Evolutionary conservation across 148 eudicot species (phyloP).

Genomic region (Linanthus parryae): DNA sequence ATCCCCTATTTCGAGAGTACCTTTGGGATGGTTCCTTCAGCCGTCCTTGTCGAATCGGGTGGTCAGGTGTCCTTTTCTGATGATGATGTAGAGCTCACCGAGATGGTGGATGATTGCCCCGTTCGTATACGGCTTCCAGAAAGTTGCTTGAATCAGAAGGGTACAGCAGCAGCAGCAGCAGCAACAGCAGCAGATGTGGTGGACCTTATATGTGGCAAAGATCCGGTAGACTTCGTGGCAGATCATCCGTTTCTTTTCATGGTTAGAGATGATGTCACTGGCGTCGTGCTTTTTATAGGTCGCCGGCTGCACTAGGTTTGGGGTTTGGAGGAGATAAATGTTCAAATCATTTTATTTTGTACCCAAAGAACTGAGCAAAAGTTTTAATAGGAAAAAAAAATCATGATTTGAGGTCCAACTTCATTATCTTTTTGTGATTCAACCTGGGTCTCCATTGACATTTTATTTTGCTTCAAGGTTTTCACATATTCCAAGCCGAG

Average conservation of each 20-base stretch:
- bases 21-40: conserved; percentile 5
- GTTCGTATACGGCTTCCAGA: conserved; percentile 2
- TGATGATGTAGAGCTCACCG: background rate
- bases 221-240: conserved; percentile 5
- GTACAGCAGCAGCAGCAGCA: conserved; percentile 15
- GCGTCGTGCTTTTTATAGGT: conserved; percentile 8
- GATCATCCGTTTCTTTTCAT: conserved; percentile 17
- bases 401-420: too few species aligned
- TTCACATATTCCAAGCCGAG: too few species aligned
- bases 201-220: too few species aligned
- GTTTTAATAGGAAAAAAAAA: too few species aligned
- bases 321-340: too few species aligned
- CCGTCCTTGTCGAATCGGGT: conserved; percentile 1
- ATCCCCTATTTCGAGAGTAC: conserved; percentile 10
- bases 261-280: conserved; percentile 7
- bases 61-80: background rate
- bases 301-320: too few species aligned
- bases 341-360: too few species aligned
- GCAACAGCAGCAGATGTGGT: background rate
- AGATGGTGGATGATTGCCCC: conserved; percentile 1
- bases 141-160: background rate
- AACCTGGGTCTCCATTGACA: too few species aligned
- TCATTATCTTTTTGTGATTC: too few species aligned
- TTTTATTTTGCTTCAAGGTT: too few species aligned
- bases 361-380: too few species aligned